Evolutionary conservation across 108 stramenopile species (phyloP), one percentile per base, ranked within the genome.

Genomic region (Schizochytrium sp.): DNA sequence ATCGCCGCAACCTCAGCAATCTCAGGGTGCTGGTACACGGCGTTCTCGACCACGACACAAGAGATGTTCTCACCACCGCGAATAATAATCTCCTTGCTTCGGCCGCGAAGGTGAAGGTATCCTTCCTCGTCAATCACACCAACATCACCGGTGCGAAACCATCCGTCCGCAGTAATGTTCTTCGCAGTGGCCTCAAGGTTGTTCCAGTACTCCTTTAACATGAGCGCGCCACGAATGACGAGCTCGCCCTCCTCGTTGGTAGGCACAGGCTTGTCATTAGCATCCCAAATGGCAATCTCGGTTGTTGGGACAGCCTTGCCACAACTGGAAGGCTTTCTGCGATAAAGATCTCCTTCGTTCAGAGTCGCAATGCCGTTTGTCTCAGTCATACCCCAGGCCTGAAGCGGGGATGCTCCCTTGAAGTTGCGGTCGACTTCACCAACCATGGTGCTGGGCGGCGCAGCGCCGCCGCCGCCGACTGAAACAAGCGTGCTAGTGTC

Each of bases 41-140:
- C 94, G 60, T 96, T 95, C 89, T 96, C 96, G 69, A 96, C 93
- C 89, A 95, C 95, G 58, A 96, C 72, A 4, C 95, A 95, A 40
- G 90, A 91, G 42, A 96, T 94, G 19, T 93, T 95, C 88, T 96
- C 96, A 28, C 95, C 95, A 13, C 96, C 95, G 13, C 96, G 93
- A 61, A 96, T 96, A 89, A 96, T 95, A 38, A 96, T 94, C 88
- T 96, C 96, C 88, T 96, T 96, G 50, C 91, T 94, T 0, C 96
- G 89, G 40, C 95, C 96, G 4, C 94, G 93, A 88, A 96, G 94
- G 88, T 90, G 94, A 5, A 96, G 72, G 87, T 94, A 96, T 59
- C 94, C 94, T 40, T 95, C 94, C 55, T 56, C 91, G 89, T 96
- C 95, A 13, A 96, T 53, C 72, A 92, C 91, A 5, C 96, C 96